Conservation (phyloP, 2,329 filamentous ascomycete species). For the Trichoderma sp. region DNA sequence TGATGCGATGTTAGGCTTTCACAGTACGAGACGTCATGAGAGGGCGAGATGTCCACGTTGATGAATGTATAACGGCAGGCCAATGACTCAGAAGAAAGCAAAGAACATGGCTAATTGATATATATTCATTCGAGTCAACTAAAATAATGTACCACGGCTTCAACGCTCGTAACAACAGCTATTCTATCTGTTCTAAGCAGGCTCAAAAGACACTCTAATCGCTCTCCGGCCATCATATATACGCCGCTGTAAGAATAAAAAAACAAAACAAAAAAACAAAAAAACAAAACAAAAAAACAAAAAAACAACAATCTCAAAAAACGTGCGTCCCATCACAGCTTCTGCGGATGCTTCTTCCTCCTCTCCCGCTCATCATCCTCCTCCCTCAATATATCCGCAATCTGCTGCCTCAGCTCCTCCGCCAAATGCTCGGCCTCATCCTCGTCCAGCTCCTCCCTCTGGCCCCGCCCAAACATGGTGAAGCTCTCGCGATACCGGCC, state of each 20-base stretch:
- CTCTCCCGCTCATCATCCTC: conserved; percentile 38
- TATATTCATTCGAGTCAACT: not conserved
- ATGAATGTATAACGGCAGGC: not conserved
- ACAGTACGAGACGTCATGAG: conserved; percentile 1
- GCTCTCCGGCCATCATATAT: not conserved
- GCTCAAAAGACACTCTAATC: not conserved
- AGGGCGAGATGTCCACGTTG: not conserved
- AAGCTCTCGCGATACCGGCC: conserved; percentile 65
- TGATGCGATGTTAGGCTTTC: not conserved
- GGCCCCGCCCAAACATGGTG: conserved; percentile 80
- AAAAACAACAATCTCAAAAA: conserved; percentile 34
- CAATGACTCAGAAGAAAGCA: not conserved
- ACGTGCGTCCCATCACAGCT: conserved; percentile 62
- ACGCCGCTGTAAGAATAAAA: not conserved
- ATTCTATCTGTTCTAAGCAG: not conserved
- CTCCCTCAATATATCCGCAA: conserved; percentile 53
- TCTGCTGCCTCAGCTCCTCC: conserved; percentile 53
- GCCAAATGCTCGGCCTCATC: conserved; percentile 69
- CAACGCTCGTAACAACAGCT: not conserved
- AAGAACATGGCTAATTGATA: not conserved
- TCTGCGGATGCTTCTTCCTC: conserved; percentile 36
- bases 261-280: not conserved
- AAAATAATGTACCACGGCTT: not conserved
- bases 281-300: not conserved
- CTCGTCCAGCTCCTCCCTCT: conserved; percentile 74